A percentile compares a stretch with the other conserved stretches of the same genome.
These are phyloP conservation scores for Fagopyrum tataricum DNA, from an alignment of 148 eudicot genomes.

Conservation along the genomic window DNA sequence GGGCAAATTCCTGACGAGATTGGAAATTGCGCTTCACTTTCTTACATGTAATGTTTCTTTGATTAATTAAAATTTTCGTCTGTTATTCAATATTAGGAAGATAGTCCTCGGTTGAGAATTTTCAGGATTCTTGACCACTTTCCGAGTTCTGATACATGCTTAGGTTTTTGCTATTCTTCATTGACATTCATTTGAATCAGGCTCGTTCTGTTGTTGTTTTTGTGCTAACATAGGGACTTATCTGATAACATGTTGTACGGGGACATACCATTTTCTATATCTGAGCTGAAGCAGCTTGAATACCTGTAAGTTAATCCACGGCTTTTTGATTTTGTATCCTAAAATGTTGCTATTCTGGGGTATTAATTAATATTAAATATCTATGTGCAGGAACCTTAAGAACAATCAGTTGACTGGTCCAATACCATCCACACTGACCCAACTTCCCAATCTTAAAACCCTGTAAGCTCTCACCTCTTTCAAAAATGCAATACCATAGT, in stretches of 20 bases:
- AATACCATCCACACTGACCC: constrained; percentile 58
- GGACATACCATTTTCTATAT: constrained; percentile 64
- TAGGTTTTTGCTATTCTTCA: too few relatives aligned
- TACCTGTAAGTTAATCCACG: constrained; percentile 35
- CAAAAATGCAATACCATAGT: background rate
- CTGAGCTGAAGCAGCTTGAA: constrained; percentile 63
- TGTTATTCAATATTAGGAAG: background rate
- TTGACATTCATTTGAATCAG: too few relatives aligned
- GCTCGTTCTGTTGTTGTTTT: background rate
- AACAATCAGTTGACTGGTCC: constrained; percentile 62
- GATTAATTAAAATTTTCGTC: background rate
- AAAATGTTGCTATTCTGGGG: background rate
- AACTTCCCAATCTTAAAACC: constrained; percentile 59
- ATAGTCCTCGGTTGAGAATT: too few relatives aligned
- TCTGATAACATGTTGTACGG: constrained; percentile 58
- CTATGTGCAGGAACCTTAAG: constrained; percentile 43
- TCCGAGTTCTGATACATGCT: too few relatives aligned
- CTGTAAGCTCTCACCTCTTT: constrained; percentile 32
- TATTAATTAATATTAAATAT: background rate
- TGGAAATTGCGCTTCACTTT: constrained; percentile 45
- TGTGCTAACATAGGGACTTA: constrained; percentile 38
- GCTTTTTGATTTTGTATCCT: background rate
- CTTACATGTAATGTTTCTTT: constrained; percentile 28
- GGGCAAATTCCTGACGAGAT: constrained; percentile 77
- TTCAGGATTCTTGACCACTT: background rate